Conservation (phyloP, 176 grass and related monocot genomes). For the Dendrocalamus sinicus region DNA sequence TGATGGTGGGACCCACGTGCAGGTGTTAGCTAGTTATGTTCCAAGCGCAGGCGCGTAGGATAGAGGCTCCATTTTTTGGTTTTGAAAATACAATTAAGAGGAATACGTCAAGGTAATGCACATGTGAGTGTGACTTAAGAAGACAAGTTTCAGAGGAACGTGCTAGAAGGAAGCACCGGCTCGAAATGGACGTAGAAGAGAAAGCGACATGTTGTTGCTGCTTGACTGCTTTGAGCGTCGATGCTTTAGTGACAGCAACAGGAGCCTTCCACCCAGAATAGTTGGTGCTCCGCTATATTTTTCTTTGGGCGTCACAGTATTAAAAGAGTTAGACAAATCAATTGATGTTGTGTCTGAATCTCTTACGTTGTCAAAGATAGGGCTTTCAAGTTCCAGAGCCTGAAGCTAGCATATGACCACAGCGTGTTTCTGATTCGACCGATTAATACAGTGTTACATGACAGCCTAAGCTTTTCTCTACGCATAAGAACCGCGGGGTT, state of each 20-base stretch:
- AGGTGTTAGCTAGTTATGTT: no score
- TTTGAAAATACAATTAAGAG: neutral
- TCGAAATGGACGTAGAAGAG: neutral
- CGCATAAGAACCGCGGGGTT: neutral
- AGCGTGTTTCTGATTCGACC: conserved; percentile 16
- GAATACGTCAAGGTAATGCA: neutral
- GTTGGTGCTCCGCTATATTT: neutral
- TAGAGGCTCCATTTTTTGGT: no score
- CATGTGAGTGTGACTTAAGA: neutral
- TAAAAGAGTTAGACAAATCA: neutral
- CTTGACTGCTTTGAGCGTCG: neutral
- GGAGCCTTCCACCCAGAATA: no score
- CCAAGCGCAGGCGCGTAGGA: no score
- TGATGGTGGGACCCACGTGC: no score
- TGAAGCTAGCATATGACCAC: neutral
- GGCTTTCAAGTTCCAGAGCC: neutral
- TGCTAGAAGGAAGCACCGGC: neutral
- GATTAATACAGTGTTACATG: neutral
- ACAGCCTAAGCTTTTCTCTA: neutral
- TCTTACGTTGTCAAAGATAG: neutral
- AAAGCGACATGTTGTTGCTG: neutral
- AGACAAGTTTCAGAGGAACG: no score
- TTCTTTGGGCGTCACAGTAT: neutral
- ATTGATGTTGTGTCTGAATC: neutral
- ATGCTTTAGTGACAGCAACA: neutral